phyloP scores from a whole-genome alignment of 768 basidiomycete species.

The Trametes sanguinea region DNA sequence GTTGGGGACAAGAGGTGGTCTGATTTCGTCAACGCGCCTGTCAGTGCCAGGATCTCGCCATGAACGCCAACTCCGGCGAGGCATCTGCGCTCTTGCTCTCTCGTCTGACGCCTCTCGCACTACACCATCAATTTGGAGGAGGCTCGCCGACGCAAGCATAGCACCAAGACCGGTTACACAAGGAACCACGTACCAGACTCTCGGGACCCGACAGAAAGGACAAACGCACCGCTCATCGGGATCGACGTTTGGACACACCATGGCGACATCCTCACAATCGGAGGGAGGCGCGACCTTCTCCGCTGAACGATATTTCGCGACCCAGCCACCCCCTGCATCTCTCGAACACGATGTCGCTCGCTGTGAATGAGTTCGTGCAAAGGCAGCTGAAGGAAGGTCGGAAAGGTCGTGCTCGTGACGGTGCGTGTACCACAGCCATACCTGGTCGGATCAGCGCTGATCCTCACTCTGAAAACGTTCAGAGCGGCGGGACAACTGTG shows the following conservation, averaged over 20 bases:
- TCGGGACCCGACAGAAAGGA: not conserved
- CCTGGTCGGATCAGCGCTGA: constrained; percentile 19
- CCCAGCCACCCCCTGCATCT: constrained; percentile 75
- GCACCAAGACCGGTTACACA: not conserved
- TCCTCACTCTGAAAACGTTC: constrained; percentile 11
- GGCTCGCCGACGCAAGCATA: not conserved
- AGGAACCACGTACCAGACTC: not conserved
- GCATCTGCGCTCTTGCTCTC: not conserved
- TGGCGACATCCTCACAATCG: constrained; percentile 19
- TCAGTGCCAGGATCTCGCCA: not conserved
- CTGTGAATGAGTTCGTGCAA: constrained; percentile 69
- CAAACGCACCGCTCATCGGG: not conserved
- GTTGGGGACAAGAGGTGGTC: not conserved
- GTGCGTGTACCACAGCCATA: constrained; percentile 48
- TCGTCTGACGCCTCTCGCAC: not conserved
- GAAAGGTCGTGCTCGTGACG: constrained; percentile 91
- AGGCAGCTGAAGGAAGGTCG: constrained; percentile 64
- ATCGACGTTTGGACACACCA: not conserved
- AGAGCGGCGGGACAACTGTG: constrained; percentile 99
- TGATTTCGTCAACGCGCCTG: not conserved
- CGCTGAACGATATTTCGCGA: constrained; percentile 87
- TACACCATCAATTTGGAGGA: not conserved
- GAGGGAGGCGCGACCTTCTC: constrained; percentile 54
- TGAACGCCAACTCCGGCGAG: not conserved
- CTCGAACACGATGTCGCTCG: constrained; percentile 67